Percentiles rank a stretch among this genome's conserved stretches.
phyloP scores from a whole-genome alignment of 2,329 filamentous ascomycete species.

The Pestalotiopsis sp. region DNA sequence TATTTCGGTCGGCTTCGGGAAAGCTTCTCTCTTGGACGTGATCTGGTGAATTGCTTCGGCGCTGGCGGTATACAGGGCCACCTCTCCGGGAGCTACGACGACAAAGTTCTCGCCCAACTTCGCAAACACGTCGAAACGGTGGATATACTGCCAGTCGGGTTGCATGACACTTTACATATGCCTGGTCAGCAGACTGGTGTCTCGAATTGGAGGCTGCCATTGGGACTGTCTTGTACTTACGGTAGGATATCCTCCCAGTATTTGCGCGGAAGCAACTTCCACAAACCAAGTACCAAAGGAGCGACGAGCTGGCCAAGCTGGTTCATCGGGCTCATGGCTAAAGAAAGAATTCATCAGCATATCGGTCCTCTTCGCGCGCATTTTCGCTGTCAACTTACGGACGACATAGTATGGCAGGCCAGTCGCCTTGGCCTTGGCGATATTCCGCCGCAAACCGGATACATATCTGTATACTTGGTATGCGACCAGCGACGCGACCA shows the following conservation, averaged over 20 bases:
- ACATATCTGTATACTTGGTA: slow-evolving; percentile 34
- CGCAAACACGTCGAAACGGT: slow-evolving; percentile 59
- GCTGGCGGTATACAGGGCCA: slow-evolving; percentile 60
- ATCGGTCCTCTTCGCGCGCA: not conserved
- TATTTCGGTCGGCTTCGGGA: slow-evolving; percentile 66
- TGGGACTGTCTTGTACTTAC: slow-evolving; percentile 42
- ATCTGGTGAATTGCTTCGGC: slow-evolving; percentile 69
- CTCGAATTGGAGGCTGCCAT: not conserved
- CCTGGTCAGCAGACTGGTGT: not conserved
- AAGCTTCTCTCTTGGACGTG: slow-evolving; percentile 66
- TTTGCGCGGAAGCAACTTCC: slow-evolving; percentile 54
- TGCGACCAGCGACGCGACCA: slow-evolving; percentile 33
- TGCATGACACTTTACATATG: slow-evolving; percentile 45
- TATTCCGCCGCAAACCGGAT: slow-evolving; percentile 43
- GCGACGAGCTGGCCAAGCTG: slow-evolving; percentile 57
- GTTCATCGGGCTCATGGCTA: slow-evolving; percentile 53
- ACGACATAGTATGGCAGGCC: slow-evolving; percentile 55
- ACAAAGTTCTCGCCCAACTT: slow-evolving; percentile 65
- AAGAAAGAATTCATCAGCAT: not conserved
- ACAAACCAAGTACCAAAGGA: slow-evolving; percentile 54
- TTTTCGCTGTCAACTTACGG: slow-evolving; percentile 44
- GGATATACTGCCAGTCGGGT: slow-evolving; percentile 62
- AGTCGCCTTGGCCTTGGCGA: slow-evolving; percentile 50
- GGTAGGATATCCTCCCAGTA: slow-evolving; percentile 61
- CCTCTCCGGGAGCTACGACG: slow-evolving; percentile 57